Base-by-base conservation (phyloP, 2,329 filamentous ascomycete genomes). In the Nectriaceae sp. region DNA sequence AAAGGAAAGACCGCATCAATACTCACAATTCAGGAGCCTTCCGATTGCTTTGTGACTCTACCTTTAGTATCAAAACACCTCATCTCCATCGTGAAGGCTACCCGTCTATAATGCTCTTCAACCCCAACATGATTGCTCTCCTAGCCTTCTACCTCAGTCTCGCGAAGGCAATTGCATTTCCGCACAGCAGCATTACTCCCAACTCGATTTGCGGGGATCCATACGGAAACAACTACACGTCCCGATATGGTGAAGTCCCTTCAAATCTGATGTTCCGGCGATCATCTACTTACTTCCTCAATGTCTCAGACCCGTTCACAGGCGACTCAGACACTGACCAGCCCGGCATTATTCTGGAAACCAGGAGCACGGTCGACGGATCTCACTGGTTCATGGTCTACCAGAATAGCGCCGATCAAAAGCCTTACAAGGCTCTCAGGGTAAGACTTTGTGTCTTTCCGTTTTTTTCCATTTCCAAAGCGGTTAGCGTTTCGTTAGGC, bases 311-410 rank as follows among this genome's bases (percentile, higher is more conserved):
- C 3, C 53, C 55, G 3, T 58, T 58, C 43, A 33, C 51, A 2
- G 55, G 55, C 5, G 55, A 58, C 11, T 6, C 26, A 3, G 55
- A 58, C 18, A 11, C 35, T 15, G 55, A 53, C 0, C 55, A 58
- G 22, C 55, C 55, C 5, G 55, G 55, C 3, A 45, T 58, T 2
- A 44, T 15, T 11, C 31, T 58, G 11, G 19, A 47, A 16, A 42
- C 41, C 2, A 31, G 20, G 2, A 52, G 59, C 43, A 29, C 40
- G 1, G 45, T 59, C 1, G 36, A 11, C 2, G 20, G 8, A 22
- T 21, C 39, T 3, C 55, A 47, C 19, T 58, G 55, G 55, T 58
- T 59, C 22, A 56, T 58, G 50, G 37, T 52, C 4, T 58, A 59
- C 20, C 55, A 58, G 37, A 59, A 58, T 5, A 49, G 45, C 11